Evolutionary conservation across 768 basidiomycete species (phyloP).

Genomic region (Gautieria morchelliformis): DNA sequence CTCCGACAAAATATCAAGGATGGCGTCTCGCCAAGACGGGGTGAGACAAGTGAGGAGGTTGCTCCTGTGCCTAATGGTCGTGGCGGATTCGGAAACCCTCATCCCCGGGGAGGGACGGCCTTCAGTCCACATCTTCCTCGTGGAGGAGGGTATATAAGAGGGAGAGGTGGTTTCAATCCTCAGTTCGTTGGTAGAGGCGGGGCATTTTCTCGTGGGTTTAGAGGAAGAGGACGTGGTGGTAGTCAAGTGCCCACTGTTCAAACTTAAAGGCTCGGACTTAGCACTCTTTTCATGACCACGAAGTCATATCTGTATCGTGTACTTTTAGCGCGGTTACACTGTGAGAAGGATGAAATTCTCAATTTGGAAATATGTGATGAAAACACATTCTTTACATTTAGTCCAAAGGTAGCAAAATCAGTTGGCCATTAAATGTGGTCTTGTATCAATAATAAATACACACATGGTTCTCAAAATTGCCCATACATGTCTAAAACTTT

Average conservation of each 20-base stretch:
- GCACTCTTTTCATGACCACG: neutral
- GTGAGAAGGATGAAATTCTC: too few species aligned
- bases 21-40: constrained; percentile 7
- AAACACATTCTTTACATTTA: too few species aligned
- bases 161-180: constrained; percentile 9
- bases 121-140: neutral
- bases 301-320: neutral
- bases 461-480: too few species aligned
- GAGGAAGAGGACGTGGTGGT: constrained; percentile 31
- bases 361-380: too few species aligned
- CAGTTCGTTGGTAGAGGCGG: constrained; percentile 12
- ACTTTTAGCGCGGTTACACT: neutral
- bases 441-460: too few species aligned
- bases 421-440: too few species aligned
- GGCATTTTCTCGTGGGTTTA: constrained; percentile 23
- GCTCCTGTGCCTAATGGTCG: constrained; percentile 15
- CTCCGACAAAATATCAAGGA: constrained; percentile 4
- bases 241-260: neutral
- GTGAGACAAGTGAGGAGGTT: constrained; percentile 24
- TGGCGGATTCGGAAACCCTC: constrained; percentile 4
- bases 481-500: too few species aligned
- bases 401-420: too few species aligned
- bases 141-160: constrained; percentile 13
- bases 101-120: constrained; percentile 1
- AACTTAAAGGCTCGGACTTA: neutral